Evolutionary conservation across 768 basidiomycete genomes (phyloP), one percentile per base, ranked within the genome.

Genomic region (Mycena belliarum): DNA sequence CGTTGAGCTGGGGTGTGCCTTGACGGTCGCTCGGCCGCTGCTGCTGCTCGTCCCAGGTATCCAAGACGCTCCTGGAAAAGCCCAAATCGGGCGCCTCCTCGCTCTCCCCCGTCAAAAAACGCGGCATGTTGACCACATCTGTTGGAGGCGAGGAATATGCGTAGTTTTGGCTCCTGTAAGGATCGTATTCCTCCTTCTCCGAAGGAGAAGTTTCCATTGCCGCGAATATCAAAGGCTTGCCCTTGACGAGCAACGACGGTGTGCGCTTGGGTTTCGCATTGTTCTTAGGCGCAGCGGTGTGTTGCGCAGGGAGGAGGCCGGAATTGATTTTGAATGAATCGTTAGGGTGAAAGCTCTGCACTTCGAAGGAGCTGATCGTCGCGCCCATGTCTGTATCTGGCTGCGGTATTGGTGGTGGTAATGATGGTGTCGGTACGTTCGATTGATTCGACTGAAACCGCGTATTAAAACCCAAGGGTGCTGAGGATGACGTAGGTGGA

Each of bases 201-300:
- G 61, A 44, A 66, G 58, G 42, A 10, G 52, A 37, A n/a, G 70
- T 50, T 14, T 76, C 73, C 79, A 81, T 83, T 4, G 85, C 83
- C 7, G 84, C 69, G 54, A 89, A 89, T 29, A 89, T 89, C 23
- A 84, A 75, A 1, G 87, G 86, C 21, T 82, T 83, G 20, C 80
- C 81, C 54, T 73, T 75, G 60, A 59, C 63, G 26, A 65, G 63
- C 6, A 49, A 52, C 32, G 62, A 51, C 52, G 69, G 55, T 2
- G 62, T 47, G 24, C 62, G 62, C 25, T 50, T 59, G 25, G 58
- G 58, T 37, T 48, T 62, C 42, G 43, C 37, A 33, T 40, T 52
- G 11, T 38, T 32, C 4, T 49, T 51, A 23, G 48, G 40, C 11
- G 62, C 47, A 15, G 45, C 4, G 35, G 56, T 56, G 40, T 56